phyloP scores from a whole-genome alignment of 768 basidiomycete genomes.

The Leccinum aurantiacum region DNA sequence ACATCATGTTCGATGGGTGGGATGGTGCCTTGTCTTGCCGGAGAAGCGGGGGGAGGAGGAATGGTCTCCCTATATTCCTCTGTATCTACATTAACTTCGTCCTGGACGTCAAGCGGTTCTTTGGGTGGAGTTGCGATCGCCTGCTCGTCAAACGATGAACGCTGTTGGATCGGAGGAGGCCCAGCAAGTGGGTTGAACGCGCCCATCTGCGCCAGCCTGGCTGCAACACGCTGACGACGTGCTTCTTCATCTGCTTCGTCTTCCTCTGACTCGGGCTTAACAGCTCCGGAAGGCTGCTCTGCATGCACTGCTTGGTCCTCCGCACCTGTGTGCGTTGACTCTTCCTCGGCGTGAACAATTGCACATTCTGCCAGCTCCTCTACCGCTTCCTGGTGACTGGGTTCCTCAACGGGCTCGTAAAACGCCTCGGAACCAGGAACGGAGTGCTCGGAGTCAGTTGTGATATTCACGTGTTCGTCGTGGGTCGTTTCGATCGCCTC shows the following conservation, averaged over 20 bases:
- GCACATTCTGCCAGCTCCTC: conserved; percentile 11
- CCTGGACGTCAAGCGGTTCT: conserved; percentile 19
- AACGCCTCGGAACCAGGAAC: conserved; percentile 4
- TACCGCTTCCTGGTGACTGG: conserved; percentile 15
- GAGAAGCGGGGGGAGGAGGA: conserved; percentile 21
- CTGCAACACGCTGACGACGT: conserved; percentile 58
- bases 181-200: conserved; percentile 55
- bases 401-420: conserved; percentile 11
- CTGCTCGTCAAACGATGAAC: conserved; percentile 15
- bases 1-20: conserved; percentile 1
- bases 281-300: conserved; percentile 3
- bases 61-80: conserved; percentile 26
- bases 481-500: not conserved
- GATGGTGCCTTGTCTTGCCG: conserved; percentile 22
- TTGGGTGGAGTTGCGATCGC: not conserved
- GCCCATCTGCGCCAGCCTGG: conserved; percentile 60
- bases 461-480: conserved; percentile 1
- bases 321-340: conserved; percentile 1
- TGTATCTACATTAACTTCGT: conserved; percentile 26
- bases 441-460: not conserved
- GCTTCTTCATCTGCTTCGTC: conserved; percentile 55
- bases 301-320: conserved; percentile 4
- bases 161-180: conserved; percentile 28
- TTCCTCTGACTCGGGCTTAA: conserved; percentile 40
- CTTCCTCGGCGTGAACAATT: not conserved